These are phyloP conservation scores for Myxozyma mucilagina DNA, from an alignment of 805 yeast species.

Conservation along the genomic window DNA sequence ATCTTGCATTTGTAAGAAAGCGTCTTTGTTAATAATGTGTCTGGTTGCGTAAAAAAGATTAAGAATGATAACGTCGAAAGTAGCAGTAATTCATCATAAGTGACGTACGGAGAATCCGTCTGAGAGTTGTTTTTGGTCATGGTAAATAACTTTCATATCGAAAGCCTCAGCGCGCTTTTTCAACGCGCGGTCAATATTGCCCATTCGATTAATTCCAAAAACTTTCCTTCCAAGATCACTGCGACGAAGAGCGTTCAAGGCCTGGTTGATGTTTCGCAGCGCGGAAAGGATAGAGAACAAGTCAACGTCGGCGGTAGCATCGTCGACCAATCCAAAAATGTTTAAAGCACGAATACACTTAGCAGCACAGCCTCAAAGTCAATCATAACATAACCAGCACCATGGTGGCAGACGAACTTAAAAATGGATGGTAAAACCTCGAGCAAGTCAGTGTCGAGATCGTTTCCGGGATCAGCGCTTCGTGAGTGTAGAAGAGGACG, in stretches of 20 bases:
- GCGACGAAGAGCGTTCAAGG: slow-evolving; percentile 52
- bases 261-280: slow-evolving; percentile 63
- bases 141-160: slow-evolving; percentile 73
- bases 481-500: slow-evolving; percentile 51
- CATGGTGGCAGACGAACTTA: slow-evolving; percentile 57
- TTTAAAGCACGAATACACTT: slow-evolving; percentile 61
- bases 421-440: slow-evolving; percentile 56
- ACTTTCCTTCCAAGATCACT: slow-evolving; percentile 77
- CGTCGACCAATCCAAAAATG: slow-evolving; percentile 64
- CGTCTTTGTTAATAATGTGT: slow-evolving; percentile 63
- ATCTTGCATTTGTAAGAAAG: slow-evolving; percentile 68
- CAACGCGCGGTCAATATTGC: slow-evolving; percentile 85
- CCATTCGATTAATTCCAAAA: slow-evolving; percentile 83
- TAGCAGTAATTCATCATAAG: slow-evolving; percentile 65
- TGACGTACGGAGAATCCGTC: slow-evolving; percentile 68
- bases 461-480: slow-evolving; percentile 55
- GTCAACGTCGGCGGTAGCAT: slow-evolving; percentile 72
- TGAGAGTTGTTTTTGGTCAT: slow-evolving; percentile 63
- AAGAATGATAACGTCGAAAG: slow-evolving; percentile 69
- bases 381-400: slow-evolving; percentile 73
- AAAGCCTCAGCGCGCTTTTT: slow-evolving; percentile 71
- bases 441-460: slow-evolving; percentile 61
- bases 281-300: slow-evolving; percentile 63
- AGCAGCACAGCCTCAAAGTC: slow-evolving; percentile 54
- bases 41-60: slow-evolving; percentile 71